Percentiles rank a stretch among this genome's conserved stretches.
Evolutionary conservation across 768 basidiomycete species (phyloP).

Genomic region (Rhizopogon salebrosus): DNA sequence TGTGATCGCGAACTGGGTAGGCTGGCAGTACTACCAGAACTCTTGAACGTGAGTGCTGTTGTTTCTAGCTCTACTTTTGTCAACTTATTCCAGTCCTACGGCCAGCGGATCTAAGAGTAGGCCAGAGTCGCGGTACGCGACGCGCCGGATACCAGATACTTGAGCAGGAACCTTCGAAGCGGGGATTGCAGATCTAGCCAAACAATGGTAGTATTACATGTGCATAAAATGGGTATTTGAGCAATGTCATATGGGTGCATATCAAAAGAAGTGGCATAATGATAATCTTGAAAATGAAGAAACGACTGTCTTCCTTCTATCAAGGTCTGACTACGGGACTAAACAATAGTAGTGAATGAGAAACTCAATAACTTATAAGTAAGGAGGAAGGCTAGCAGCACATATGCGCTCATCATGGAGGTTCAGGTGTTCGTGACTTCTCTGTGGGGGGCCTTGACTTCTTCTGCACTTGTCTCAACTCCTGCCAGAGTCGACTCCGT

Average conservation of each 20-base stretch:
- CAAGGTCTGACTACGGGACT: no score
- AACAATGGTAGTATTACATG: not conserved
- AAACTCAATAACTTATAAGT: not conserved
- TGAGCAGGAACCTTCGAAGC: slow-evolving; percentile 1
- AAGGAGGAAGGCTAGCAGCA: not conserved
- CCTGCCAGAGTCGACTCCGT: slow-evolving; percentile 49
- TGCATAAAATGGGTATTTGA: slow-evolving; percentile 2
- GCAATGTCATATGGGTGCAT: not conserved
- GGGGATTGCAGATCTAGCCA: slow-evolving; percentile 1
- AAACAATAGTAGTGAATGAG: not conserved
- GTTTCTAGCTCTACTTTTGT: not conserved
- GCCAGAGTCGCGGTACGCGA: not conserved
- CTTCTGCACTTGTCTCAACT: slow-evolving; percentile 45
- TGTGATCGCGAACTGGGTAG: slow-evolving; percentile 97
- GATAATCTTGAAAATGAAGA: no score
- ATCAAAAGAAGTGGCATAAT: slow-evolving; percentile 4
- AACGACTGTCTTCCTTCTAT: no score
- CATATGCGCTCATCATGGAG: slow-evolving; percentile 18
- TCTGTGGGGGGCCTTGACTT: slow-evolving; percentile 43
- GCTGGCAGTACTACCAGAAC: slow-evolving; percentile 96
- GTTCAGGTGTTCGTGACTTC: slow-evolving; percentile 33
- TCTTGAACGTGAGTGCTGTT: slow-evolving; percentile 41
- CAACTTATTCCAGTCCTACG: no score
- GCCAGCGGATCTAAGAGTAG: not conserved
- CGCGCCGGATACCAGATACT: slow-evolving; percentile 10